phyloP scores from a whole-genome alignment of 768 basidiomycete genomes.

The Russula foetens region DNA sequence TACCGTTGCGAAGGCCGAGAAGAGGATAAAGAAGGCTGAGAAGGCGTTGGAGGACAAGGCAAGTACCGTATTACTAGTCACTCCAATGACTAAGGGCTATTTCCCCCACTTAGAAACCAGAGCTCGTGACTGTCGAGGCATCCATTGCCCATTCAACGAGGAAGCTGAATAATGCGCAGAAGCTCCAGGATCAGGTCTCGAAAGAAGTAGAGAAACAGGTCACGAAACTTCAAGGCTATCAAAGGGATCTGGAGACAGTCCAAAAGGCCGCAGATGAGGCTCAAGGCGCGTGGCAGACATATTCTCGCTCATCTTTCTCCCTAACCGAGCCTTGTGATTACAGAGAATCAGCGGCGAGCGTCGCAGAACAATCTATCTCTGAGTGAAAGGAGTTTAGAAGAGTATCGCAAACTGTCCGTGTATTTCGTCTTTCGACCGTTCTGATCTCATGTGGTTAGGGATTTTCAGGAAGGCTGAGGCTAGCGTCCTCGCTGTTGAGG shows the following conservation, averaged over 20 bases:
- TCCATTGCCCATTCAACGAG: constrained; percentile 82
- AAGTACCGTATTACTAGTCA: constrained; percentile 28
- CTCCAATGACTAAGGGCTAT: neutral
- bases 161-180: constrained; percentile 64
- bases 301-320: neutral
- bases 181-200: constrained; percentile 52
- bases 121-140: constrained; percentile 73
- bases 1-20: constrained; percentile 75
- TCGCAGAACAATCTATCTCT: constrained; percentile 72
- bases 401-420: constrained; percentile 71
- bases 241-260: constrained; percentile 59
- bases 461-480: constrained; percentile 64
- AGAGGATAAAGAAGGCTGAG: constrained; percentile 83
- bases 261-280: constrained; percentile 66
- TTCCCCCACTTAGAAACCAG: constrained; percentile 58
- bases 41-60: constrained; percentile 83
- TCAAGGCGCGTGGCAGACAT: constrained; percentile 45
- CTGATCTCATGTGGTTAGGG: neutral
- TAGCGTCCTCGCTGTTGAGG: constrained; percentile 71
- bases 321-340: constrained; percentile 10
- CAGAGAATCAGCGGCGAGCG: constrained; percentile 68
- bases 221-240: constrained; percentile 45
- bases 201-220: constrained; percentile 49
- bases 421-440: neutral
- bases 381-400: constrained; percentile 74